phyloP scores from a whole-genome alignment of 805 yeast species.

The Pichia kluyveri region DNA sequence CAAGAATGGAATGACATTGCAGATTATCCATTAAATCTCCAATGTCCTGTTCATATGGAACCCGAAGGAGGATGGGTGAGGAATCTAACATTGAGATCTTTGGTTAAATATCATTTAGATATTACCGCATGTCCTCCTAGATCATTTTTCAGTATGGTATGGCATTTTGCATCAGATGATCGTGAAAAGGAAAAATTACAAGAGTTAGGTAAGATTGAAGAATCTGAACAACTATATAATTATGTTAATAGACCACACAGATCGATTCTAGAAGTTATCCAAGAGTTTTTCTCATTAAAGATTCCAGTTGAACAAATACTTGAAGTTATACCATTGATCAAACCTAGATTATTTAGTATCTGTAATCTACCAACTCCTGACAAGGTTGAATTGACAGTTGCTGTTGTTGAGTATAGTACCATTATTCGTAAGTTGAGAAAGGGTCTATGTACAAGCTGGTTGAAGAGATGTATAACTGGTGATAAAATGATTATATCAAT shows the following conservation, averaged over 20 bases:
- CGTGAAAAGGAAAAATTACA: slow-evolving; percentile 67
- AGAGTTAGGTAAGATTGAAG: slow-evolving; percentile 66
- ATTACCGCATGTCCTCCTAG: slow-evolving; percentile 75
- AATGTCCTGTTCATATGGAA: slow-evolving; percentile 13
- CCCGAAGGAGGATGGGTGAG: slow-evolving; percentile 56
- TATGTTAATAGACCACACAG: slow-evolving; percentile 92
- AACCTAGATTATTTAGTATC: slow-evolving; percentile 79
- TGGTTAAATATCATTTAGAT: slow-evolving; percentile 75
- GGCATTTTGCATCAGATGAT: slow-evolving; percentile 69
- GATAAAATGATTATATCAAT: slow-evolving; percentile 46
- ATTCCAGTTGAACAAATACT: slow-evolving; percentile 70
- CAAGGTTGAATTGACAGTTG: slow-evolving; percentile 61
- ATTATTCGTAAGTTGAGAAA: slow-evolving; percentile 63
- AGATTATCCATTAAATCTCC: slow-evolving; percentile 42
- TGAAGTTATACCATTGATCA: slow-evolving; percentile 70
- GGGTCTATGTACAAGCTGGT: slow-evolving; percentile 79
- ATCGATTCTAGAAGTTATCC: slow-evolving; percentile 72
- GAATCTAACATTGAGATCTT: slow-evolving; percentile 58
- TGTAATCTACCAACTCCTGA: slow-evolving; percentile 40
- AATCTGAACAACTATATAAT: slow-evolving; percentile 74
- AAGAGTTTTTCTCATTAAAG: slow-evolving; percentile 68
- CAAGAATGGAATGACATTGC: slow-evolving; percentile 74
- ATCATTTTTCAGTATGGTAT: slow-evolving; percentile 63
- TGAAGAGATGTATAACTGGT: slow-evolving; percentile 40
- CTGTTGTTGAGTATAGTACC: slow-evolving; percentile 81